Evolutionary conservation across 2,329 filamentous ascomycete genomes (phyloP), one percentile per base, ranked within the genome.

Genomic region (Aspergillus brunneoviolaceus): DNA sequence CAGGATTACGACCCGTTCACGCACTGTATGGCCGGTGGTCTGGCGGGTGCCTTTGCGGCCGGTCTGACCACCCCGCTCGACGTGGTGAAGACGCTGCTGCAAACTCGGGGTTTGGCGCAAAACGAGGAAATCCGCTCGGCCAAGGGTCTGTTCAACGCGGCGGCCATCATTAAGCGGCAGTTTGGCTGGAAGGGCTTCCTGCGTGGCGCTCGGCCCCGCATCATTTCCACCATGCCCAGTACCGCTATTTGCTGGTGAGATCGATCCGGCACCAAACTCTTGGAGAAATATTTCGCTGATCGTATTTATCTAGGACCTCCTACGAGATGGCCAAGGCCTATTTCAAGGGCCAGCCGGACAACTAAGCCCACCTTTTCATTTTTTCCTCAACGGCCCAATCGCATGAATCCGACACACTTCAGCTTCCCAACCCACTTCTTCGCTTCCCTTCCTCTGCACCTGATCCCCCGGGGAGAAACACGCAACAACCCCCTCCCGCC

Each of bases 191-290:
- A 81, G 59, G 95, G 95, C 3, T 99, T 98, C 79, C 93, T 97
- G 80, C 93, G 96, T 74, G 95, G 95, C 49, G 86, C 97, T 73
- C 88, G 90, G 69, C 95, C 95, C 51, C 85, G 95, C 71, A 89
- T 99, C 51, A 88, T 99, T 63, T 97, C 93, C 11, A 96, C 95
- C 1, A 98, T 98, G 90, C 95, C 95, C 21, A 97, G 93, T 79
- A 99, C 95, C 35, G 95, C 95, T n/a, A 99, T 99, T 72, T 99
- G 95, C 83, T 99, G 95, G 95, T 95, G 75, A 72, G 83, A n/a
- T 45, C 14, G 14, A 12, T 35, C 33, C 6, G 39, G 27, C 27
- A 29, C 16, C 14, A 3, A 42, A 9, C 16, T 7, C 16, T n/a
- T 45, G 39, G 39, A 45, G 53, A 48, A 19, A 16, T 45, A 25